Base-by-base conservation (phyloP, 176 grass and related monocot genomes). In the Carex parvula region DNA sequence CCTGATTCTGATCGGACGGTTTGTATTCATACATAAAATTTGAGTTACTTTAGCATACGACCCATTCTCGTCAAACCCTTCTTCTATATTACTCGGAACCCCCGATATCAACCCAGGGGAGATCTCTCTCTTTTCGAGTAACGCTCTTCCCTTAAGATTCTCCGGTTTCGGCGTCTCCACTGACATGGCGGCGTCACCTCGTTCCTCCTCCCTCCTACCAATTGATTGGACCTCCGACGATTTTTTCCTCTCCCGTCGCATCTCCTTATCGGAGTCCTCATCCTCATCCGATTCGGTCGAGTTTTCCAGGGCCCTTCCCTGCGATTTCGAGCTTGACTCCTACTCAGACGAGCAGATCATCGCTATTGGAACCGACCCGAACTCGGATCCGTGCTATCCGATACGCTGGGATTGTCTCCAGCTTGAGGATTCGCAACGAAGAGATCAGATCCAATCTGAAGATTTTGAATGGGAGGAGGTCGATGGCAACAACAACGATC, bases 401-500 rank as follows among this genome's bases (percentile, higher is more conserved):
- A 88, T 85, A 30, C 81, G 46, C 16, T 94, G 92, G 92, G 90
- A 94, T 39, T 94, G 90, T 85, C 81, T 94, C 74, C 88, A 90
- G 18, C 62, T 88, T 30, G 86, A 88, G 21, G 90, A 92, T n/a
- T n/a, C n/a, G n/a, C n/a, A n/a, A n/a, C n/a, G n/a, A n/a, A n/a
- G n/a, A n/a, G n/a, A n/a, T n/a, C n/a, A n/a, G n/a, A n/a, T n/a
- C n/a, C n/a, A n/a, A n/a, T n/a, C n/a, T n/a, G n/a, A n/a, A n/a
- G n/a, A n/a, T 20, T 92, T 94, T 69, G 92, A 94, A 44, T 94
- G 92, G 92, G 92, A 94, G 86, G 92, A 94, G 65, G 86, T 94
- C 33, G 88, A 79, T 6, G 79, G 66, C 13, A 79, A 35, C 41
- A 68, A 89, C 18, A 84, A 84, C 56, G 92, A 92, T 70, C 86